A percentile compares a stretch with the other conserved stretches of the same genome.
phyloP scores from a whole-genome alignment of 331 rosid species.

The Pyracantha coccinea region DNA sequence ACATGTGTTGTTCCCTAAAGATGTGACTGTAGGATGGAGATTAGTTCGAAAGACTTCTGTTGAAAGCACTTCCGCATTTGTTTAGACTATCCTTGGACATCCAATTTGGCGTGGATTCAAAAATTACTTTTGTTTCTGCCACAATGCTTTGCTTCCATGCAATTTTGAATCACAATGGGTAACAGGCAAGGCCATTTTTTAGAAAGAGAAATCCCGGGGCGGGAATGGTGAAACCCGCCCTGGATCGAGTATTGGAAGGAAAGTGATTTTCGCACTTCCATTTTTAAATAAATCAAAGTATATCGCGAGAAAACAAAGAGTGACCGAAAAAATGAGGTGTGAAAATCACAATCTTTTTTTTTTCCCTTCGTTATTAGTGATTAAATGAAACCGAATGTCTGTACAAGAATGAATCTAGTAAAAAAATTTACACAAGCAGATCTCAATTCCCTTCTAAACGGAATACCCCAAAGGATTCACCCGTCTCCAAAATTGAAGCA shows the following conservation, averaged over 20 bases:
- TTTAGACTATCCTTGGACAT: not conserved
- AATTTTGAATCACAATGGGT: not conserved
- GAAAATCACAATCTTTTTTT: not conserved
- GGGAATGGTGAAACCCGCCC: not conserved
- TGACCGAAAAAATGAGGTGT: not conserved
- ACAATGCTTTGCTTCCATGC: not conserved
- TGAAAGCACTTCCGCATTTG: not conserved
- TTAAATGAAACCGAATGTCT: slow-evolving; percentile 25
- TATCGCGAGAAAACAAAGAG: not conserved
- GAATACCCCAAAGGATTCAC: slow-evolving; percentile 4
- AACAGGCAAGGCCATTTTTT: not conserved
- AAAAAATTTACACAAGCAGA: slow-evolving; percentile 41
- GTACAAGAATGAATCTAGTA: slow-evolving; percentile 61
- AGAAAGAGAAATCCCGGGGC: not conserved
- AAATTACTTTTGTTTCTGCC: not conserved
- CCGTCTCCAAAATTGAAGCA: too few species aligned
- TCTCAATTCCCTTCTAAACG: slow-evolving; percentile 25
- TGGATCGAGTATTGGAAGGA: not conserved
- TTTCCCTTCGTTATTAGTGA: not conserved
- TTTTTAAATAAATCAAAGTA: not conserved
- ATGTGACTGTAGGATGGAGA: not conserved
- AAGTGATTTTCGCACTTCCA: not conserved
- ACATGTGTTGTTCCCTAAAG: not conserved
- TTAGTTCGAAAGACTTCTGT: not conserved
- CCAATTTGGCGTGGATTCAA: not conserved